These are phyloP conservation scores for Globisporangium ultimum DNA, from an alignment of 352 stramenopile species.

Conservation along the genomic window DNA sequence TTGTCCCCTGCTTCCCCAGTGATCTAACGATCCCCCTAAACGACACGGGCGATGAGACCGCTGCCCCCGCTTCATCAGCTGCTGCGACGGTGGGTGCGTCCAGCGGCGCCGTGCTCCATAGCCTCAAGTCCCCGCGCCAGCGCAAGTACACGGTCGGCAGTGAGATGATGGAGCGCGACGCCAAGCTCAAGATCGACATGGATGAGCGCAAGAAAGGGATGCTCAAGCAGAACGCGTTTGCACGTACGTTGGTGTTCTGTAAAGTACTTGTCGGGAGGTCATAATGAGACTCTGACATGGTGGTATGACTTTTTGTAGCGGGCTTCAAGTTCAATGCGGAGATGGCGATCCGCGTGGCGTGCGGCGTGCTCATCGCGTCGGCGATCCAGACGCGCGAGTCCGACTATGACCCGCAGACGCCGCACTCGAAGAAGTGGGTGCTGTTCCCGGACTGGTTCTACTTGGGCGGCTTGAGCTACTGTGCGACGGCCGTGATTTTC, in stretches of 20 bases:
- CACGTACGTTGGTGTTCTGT: conserved; percentile 15
- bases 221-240: conserved; percentile 19
- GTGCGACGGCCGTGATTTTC: conserved; percentile 38
- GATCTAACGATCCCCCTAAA: conserved; percentile 32
- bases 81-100: conserved; percentile 17
- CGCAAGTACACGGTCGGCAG: conserved; percentile 25
- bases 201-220: conserved; percentile 20
- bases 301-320: conserved; percentile 8
- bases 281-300: neutral
- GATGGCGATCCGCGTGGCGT: conserved; percentile 49
- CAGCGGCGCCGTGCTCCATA: neutral
- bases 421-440: conserved; percentile 45
- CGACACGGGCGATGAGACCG: conserved; percentile 21
- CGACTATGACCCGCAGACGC: conserved; percentile 22
- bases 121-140: conserved; percentile 3
- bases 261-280: neutral
- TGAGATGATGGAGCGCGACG: conserved; percentile 19
- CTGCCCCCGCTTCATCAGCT: conserved; percentile 8
- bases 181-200: conserved; percentile 25
- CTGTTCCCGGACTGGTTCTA: conserved; percentile 67
- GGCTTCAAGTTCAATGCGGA: conserved; percentile 32
- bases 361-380: conserved; percentile 55
- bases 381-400: conserved; percentile 48
- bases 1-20: conserved; percentile 8
- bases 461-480: conserved; percentile 56